Evolutionary conservation across 208 protist genomes (phyloP).

Genomic region (Leptomonas seymouri): DNA sequence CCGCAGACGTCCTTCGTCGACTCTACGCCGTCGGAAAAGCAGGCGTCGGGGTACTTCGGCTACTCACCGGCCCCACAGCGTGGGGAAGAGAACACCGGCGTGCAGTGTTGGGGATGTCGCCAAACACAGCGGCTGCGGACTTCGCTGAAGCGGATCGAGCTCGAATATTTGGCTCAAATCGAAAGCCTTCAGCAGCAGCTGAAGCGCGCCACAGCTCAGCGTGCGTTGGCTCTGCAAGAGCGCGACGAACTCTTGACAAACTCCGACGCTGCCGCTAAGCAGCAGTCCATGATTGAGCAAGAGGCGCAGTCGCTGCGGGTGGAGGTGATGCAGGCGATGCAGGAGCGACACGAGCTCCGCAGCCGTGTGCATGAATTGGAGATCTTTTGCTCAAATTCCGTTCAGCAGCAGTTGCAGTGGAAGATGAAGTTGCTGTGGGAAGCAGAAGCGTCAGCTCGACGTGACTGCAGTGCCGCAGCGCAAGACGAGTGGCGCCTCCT

Average conservation of each 20-base stretch:
- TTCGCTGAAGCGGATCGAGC: slow-evolving; percentile 29
- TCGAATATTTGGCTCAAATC: slow-evolving; percentile 24
- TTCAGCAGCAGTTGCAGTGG: not conserved
- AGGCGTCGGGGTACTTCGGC: not conserved
- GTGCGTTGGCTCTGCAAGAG: slow-evolving; percentile 21
- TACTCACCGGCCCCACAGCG: not conserved
- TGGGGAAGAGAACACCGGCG: not conserved
- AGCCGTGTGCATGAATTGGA: slow-evolving; percentile 19
- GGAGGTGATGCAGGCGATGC: slow-evolving; percentile 21
- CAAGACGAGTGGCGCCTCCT: not conserved
- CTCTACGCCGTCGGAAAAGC: not conserved
- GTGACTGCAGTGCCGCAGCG: not conserved
- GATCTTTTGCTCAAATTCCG: not conserved
- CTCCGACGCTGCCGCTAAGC: slow-evolving; percentile 6
- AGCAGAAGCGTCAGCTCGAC: not conserved
- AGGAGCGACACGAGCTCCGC: slow-evolving; percentile 17
- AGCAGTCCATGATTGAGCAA: slow-evolving; percentile 18
- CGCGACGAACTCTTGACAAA: slow-evolving; percentile 29
- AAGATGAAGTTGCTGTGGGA: not conserved
- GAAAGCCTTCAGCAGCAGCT: slow-evolving; percentile 22
- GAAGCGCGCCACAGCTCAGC: slow-evolving; percentile 21
- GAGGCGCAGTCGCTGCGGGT: slow-evolving; percentile 20
- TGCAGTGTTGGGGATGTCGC: slow-evolving; percentile 12
- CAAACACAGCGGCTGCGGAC: slow-evolving; percentile 25
- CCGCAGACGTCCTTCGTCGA: slow-evolving; percentile 8